Evolutionary conservation across 495 filamentous ascomycete genomes (phyloP).

Genomic region (Chaetomium tenue): DNA sequence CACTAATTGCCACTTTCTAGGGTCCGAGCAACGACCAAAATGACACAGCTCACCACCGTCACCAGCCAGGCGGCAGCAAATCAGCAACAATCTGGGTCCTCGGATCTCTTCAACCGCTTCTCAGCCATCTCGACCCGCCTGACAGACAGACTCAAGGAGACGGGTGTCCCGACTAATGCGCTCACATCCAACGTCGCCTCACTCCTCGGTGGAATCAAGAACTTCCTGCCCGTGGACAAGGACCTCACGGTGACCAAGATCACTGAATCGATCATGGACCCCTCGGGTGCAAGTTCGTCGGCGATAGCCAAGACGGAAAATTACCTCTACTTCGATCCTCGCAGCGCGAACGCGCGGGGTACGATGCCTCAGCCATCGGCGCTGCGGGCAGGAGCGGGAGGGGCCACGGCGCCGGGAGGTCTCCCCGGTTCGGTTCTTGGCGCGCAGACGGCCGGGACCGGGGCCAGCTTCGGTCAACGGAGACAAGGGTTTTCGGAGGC

Average conservation of each 20-base stretch:
- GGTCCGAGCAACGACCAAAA: constrained; percentile 91
- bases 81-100: constrained; percentile 54
- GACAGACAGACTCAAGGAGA: constrained; percentile 90
- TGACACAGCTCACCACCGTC: constrained; percentile 94
- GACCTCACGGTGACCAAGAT: constrained; percentile 97
- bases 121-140: constrained; percentile 83
- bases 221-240: constrained; percentile 91
- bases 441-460: constrained; percentile 58
- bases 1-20: constrained; percentile 48
- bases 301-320: constrained; percentile 96
- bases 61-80: constrained; percentile 61
- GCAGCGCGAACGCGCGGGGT: constrained; percentile 86
- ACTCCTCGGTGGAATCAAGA: constrained; percentile 97
- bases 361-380: constrained; percentile 79
- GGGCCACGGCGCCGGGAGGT: constrained; percentile 41
- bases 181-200: constrained; percentile 79
- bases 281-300: constrained; percentile 77
- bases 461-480: constrained; percentile 88
- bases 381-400: constrained; percentile 37
- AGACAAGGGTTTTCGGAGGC: constrained; percentile 93
- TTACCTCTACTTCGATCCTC: constrained; percentile 98
- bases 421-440: constrained; percentile 45
- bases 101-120: constrained; percentile 85
- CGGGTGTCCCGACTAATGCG: constrained; percentile 61
- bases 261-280: constrained; percentile 98